Percentiles rank a stretch among this genome's conserved stretches.
phyloP scores from a whole-genome alignment of 2,329 filamentous ascomycete genomes.

The Chaetomium olivaceum region DNA sequence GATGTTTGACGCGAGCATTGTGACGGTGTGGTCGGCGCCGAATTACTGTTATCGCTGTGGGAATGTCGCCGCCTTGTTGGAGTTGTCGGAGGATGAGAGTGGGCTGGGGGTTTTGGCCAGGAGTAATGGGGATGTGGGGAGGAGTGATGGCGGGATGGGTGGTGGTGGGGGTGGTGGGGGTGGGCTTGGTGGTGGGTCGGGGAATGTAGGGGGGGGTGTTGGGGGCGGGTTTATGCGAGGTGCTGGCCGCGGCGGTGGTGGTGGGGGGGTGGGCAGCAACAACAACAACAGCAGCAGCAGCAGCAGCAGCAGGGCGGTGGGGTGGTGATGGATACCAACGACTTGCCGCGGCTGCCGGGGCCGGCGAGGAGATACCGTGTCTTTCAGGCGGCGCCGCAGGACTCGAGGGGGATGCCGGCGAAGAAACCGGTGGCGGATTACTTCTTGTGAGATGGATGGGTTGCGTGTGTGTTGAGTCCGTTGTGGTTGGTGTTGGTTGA shows the following conservation, averaged over 20 bases:
- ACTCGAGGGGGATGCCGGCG: slow-evolving; percentile 94
- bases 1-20: slow-evolving; percentile 95
- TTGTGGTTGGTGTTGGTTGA: not conserved
- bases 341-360: slow-evolving; percentile 54
- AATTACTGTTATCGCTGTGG: slow-evolving; percentile 97
- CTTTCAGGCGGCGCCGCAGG: slow-evolving; percentile 95
- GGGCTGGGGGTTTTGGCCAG: slow-evolving; percentile 69
- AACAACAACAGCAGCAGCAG: not conserved
- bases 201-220: slow-evolving; percentile 27
- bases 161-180: slow-evolving; percentile 27
- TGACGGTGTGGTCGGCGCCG: slow-evolving; percentile 97
- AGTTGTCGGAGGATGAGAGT: slow-evolving; percentile 84
- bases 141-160: slow-evolving; percentile 52
- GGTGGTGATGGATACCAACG: slow-evolving; percentile 50
- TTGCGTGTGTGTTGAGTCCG: not conserved
- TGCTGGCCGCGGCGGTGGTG: slow-evolving; percentile 32
- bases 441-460: slow-evolving; percentile 64
- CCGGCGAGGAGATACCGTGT: slow-evolving; percentile 90
- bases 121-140: slow-evolving; percentile 68
- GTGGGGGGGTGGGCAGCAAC: slow-evolving; percentile 34
- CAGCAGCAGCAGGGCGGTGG: slow-evolving; percentile 40
- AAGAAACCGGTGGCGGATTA: slow-evolving; percentile 99
- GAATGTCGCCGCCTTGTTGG: slow-evolving; percentile 92
- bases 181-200: not conserved
- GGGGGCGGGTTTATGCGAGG: slow-evolving; percentile 31